Base-by-base conservation (phyloP, 2,329 filamentous ascomycete species). In the Rutstroemia sp. region DNA sequence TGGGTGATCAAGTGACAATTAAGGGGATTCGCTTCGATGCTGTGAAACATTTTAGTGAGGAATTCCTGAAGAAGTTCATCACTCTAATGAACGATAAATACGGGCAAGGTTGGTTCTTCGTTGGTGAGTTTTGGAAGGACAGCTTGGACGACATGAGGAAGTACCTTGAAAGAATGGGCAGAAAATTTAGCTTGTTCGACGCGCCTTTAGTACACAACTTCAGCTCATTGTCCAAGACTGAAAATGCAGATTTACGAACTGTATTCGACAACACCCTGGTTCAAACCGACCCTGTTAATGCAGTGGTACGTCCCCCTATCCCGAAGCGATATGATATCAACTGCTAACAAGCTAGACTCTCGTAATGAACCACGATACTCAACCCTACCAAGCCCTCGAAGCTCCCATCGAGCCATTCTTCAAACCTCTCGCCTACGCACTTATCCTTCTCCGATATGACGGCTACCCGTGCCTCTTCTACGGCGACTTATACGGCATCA, bases 301-400 rank as follows among this genome's bases (percentile, higher is more conserved):
- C 83, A 8, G 80, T 86, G 50, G 79, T 80, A 70, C 71, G 77
- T 67, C 18, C 6, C 9, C 18, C 18, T 18, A n/a, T 7, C 14
- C 25, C 9, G 12, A 4, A 12, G 12, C 12, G 7, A 18, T 10
- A 1, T 12, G 7, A 18, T 10, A 1, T 12, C n/a, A 42, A 42
- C 4, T 19, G 3, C 30, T 34, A 4, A 34, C 30, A 34, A 4
- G 10, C 4, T 12, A 80, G 71, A 88, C 85, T 0, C 77, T 88
- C 4, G 84, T 89, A 1, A 82, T 82, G 70, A 89, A 88, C 69
- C 86, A 89, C 71, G 86, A 90, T 67, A 89, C 86, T 0, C 80
- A 81, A 74, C 74, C 79, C 37, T 82, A 82, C 34, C 84, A 87
- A 68, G 78, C 81, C 1, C 74, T 85, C 45, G 82, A 80, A 65